phyloP scores from a whole-genome alignment of 768 basidiomycete species.

The Psilocybe sp. region DNA sequence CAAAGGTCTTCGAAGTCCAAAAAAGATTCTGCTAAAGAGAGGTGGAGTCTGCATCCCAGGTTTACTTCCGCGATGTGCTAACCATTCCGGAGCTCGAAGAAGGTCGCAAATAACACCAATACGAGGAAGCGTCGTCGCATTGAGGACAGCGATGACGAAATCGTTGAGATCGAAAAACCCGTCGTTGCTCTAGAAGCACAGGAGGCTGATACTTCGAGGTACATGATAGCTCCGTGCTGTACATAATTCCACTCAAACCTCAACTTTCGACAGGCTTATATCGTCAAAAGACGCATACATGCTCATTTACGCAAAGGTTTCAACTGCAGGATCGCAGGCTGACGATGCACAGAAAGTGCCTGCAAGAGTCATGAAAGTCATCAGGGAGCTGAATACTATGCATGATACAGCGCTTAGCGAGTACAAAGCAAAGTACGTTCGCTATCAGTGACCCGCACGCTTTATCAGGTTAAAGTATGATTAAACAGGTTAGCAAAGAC shows the following conservation, averaged over 20 bases:
- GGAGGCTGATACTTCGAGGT: background rate
- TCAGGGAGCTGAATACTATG: slow-evolving; percentile 50
- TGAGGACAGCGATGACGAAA: slow-evolving; percentile 59
- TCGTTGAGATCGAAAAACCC: slow-evolving; percentile 3
- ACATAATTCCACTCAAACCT: background rate
- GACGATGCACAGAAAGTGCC: slow-evolving; percentile 44
- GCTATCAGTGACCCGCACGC: background rate
- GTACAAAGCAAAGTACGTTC: slow-evolving; percentile 44
- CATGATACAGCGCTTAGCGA: slow-evolving; percentile 54
- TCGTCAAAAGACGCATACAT: slow-evolving; percentile 91
- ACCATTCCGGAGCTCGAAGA: background rate
- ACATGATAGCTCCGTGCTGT: background rate
- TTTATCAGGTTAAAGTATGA: background rate
- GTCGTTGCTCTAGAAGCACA: no score
- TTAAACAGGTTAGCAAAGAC: slow-evolving; percentile 39
- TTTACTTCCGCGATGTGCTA: background rate
- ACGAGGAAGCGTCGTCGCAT: slow-evolving; percentile 52
- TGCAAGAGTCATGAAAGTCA: slow-evolving; percentile 47
- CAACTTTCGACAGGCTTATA: slow-evolving; percentile 38
- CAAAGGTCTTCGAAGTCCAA: slow-evolving; percentile 25
- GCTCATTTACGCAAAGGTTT: slow-evolving; percentile 74
- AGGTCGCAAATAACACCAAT: slow-evolving; percentile 23
- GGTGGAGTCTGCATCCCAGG: slow-evolving; percentile 1
- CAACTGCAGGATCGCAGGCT: background rate
- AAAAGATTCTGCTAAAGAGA: slow-evolving; percentile 17